Conservation (phyloP, 2,329 filamentous ascomycete species). For the Aspergillus ibericus region DNA sequence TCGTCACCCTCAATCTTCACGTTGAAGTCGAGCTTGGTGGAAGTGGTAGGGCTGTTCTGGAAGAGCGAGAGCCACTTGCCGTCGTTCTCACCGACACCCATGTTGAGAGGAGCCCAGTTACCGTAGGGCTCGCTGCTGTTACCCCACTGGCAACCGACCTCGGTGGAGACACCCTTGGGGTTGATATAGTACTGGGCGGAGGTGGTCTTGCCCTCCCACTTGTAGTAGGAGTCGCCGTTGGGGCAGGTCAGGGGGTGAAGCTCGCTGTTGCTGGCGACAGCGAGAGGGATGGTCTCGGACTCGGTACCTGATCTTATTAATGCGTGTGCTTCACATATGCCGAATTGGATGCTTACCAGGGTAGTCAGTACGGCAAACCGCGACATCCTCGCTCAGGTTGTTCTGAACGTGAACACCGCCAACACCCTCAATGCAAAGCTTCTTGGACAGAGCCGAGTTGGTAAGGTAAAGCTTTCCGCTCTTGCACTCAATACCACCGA, state of each 20-base stretch:
- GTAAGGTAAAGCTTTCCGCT: conserved; percentile 75
- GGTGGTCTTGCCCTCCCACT: conserved; percentile 71
- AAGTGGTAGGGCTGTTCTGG: conserved; percentile 75
- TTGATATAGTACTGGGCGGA: conserved; percentile 98
- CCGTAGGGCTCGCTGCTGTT: conserved; percentile 60
- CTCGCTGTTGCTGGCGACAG: conserved; percentile 58
- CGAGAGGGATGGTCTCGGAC: conserved; percentile 77
- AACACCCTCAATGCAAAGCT: conserved; percentile 72
- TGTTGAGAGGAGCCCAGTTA: conserved; percentile 85
- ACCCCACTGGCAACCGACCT: conserved; percentile 77
- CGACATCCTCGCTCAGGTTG: conserved; percentile 64
- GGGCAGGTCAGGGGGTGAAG: conserved; percentile 72
- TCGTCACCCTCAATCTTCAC: conserved; percentile 72
- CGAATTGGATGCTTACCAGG: conserved; percentile 60
- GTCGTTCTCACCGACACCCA: conserved; percentile 73
- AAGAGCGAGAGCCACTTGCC: conserved; percentile 83
- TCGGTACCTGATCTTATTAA: conserved; percentile 60
- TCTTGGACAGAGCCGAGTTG: conserved; percentile 61
- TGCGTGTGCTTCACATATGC: conserved; percentile 2
- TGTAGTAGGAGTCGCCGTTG: conserved; percentile 69
- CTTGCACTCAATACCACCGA: conserved; percentile 80
- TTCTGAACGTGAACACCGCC: conserved; percentile 74
- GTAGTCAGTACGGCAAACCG: conserved; percentile 94
- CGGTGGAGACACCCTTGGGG: conserved; percentile 66
- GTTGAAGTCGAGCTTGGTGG: conserved; percentile 70